Conservation (phyloP, 306 rosid genomes). For the Lablab purpureus region DNA sequence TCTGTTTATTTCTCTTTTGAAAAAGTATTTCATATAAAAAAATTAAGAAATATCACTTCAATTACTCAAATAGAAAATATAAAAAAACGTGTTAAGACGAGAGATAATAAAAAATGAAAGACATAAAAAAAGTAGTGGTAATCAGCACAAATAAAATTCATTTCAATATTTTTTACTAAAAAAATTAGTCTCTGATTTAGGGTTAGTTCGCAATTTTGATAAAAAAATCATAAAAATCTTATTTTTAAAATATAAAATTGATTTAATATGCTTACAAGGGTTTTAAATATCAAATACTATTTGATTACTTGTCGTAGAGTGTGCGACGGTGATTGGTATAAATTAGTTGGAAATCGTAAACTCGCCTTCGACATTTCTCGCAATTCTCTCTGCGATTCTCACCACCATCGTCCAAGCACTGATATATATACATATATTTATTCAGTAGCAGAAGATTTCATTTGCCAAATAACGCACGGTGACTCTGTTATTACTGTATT, state of each 20-base stretch:
- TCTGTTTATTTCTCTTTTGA: no score
- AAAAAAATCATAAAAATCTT: no score
- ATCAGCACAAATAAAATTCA: no score
- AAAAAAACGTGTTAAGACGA: no score
- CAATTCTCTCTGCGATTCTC: not conserved
- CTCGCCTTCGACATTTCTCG: not conserved
- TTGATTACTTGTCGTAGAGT: not conserved
- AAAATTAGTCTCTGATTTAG: no score
- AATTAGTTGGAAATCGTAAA: not conserved
- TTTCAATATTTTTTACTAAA: no score
- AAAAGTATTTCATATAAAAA: not conserved
- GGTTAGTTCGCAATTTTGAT: no score
- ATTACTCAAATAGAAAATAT: not conserved
- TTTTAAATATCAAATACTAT: not conserved
- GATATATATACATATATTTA: not conserved
- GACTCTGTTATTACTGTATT: not conserved
- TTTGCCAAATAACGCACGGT: not conserved
- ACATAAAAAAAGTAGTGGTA: no score
- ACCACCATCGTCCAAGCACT: not conserved
- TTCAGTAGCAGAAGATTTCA: not conserved
- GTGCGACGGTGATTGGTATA: not conserved
- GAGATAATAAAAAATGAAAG: no score
- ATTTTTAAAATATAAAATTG: no score
- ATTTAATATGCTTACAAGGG: not conserved
- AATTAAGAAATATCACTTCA: not conserved